phyloP scores from a whole-genome alignment of 116 monocot species.

The Dioscorea cayenensis region DNA sequence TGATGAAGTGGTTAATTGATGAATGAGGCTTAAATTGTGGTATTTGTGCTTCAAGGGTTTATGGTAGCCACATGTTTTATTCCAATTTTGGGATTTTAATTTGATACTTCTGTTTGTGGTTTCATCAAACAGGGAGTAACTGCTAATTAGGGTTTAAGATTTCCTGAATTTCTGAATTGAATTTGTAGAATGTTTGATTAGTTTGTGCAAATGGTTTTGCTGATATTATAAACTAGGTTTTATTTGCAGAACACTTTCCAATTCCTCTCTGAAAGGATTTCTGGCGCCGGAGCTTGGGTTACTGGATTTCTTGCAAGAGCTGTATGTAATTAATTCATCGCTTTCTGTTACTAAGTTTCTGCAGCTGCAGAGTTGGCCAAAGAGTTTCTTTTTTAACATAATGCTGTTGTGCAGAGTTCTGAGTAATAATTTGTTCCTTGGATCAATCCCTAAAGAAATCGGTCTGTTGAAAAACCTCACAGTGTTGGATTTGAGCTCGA shows the following conservation, averaged over 20 bases:
- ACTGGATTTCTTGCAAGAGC: conserved; percentile 48
- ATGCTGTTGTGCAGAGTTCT: conserved; percentile 43
- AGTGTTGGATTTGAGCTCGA: conserved; percentile 71
- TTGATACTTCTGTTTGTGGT: too few species aligned
- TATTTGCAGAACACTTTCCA: conserved; percentile 59
- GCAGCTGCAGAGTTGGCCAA: too few species aligned
- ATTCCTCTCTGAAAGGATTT: conserved; percentile 82
- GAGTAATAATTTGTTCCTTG: conserved; percentile 53
- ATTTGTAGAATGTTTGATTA: too few species aligned
- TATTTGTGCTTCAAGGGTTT: too few species aligned
- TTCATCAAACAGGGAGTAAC: too few species aligned
- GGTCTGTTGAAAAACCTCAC: conserved; percentile 59
- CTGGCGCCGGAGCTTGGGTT: conserved; percentile 59
- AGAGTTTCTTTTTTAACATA: too few species aligned
- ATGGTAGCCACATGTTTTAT: too few species aligned
- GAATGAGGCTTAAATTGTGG: too few species aligned
- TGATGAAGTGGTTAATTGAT: too few species aligned
- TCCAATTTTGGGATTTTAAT: too few species aligned
- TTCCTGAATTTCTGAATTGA: too few species aligned
- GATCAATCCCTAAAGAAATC: conserved; percentile 74
- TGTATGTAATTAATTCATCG: conserved; percentile 38
- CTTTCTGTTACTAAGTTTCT: neutral
- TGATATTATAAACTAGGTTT: neutral
- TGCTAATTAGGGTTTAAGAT: too few species aligned
- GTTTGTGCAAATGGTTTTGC: neutral